These are phyloP conservation scores for Xylaria bambusicola DNA, from an alignment of 495 filamentous ascomycete species.

Conservation along the genomic window DNA sequence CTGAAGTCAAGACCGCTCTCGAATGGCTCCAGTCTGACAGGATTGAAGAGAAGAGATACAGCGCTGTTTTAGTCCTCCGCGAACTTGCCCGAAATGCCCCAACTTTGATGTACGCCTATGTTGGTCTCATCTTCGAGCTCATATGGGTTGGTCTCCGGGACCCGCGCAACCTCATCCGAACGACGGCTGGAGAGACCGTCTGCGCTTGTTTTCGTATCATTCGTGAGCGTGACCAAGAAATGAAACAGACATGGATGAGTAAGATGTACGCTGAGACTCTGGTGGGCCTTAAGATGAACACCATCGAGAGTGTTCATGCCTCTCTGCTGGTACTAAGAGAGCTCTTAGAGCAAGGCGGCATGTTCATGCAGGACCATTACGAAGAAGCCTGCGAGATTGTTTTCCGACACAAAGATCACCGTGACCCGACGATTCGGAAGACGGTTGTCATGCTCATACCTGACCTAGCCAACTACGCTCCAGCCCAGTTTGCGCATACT, in stretches of 20 bases:
- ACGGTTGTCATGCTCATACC: constrained; percentile 90
- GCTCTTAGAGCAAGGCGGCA: constrained; percentile 86
- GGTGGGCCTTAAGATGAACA: constrained; percentile 72
- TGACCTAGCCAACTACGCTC: constrained; percentile 88
- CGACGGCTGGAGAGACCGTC: constrained; percentile 85
- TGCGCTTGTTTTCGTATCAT: constrained; percentile 94
- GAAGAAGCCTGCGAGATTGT: constrained; percentile 88
- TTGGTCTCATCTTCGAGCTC: constrained; percentile 85
- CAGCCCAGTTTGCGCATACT: constrained; percentile 74
- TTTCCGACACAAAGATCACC: constrained; percentile 84
- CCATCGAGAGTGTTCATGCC: constrained; percentile 84
- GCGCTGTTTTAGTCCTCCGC: constrained; percentile 84
- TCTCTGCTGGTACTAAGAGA: constrained; percentile 90
- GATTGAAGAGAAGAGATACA: constrained; percentile 87
- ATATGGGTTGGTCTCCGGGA: constrained; percentile 95
- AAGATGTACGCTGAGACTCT: constrained; percentile 84
- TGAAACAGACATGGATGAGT: constrained; percentile 82
- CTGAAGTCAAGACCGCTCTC: constrained; percentile 89
- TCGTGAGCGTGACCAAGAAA: constrained; percentile 78
- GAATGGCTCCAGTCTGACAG: constrained; percentile 97
- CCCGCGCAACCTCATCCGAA: constrained; percentile 83
- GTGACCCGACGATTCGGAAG: constrained; percentile 80
- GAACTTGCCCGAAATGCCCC: constrained; percentile 90
- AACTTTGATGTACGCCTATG: constrained; percentile 89
- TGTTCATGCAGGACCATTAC: constrained; percentile 97